Evolutionary conservation across 768 basidiomycete species (phyloP), one percentile per base, ranked within the genome.

Genomic region (Steccherinum ochraceum): DNA sequence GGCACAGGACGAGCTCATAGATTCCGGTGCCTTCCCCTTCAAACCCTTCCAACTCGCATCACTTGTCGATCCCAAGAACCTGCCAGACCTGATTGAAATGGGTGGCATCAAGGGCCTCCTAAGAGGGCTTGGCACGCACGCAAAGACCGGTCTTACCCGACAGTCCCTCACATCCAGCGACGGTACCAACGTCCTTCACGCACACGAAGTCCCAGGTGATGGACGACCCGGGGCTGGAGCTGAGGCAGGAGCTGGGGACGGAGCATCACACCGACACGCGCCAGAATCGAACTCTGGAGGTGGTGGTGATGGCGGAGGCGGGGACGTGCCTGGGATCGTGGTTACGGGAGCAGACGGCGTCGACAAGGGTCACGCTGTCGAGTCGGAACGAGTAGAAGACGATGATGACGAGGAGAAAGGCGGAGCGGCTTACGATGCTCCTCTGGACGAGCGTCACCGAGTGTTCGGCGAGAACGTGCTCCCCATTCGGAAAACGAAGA

Each of bases 41-140:
- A 83, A 81, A 50, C 90, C 94, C 0, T 79, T 75, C 53, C 71
- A 76, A 46, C 82, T 97, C 13, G 94, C 94, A 1, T 79, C 81
- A 53, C 78, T 96, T 48, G 81, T 98, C 30, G 94, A 98, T 63
- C 93, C 93, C 7, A 97, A 96, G 69, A 84, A 73, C 55, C 56
- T 93, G 11, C 76, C 84, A 2, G 64, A 74, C 12, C 76, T 99
- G 25, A 71, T 71, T 16, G 67, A 66, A 11, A 73, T 95, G 27
- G 93, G 93, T 18, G 96, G 96, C 40, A 70, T 77, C 5, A 58
- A 72, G 0, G 80, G 76, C 5, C 62, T 98, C 12, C 67, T 95
- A 12, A 67, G 70, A 1, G 86, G 90, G 4, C 78, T 98, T 5
- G 90, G 90, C 12, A 85, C 89, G 0, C 68, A 87, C 55, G 58